Evolutionary conservation across 495 filamentous ascomycete species (phyloP).

Genomic region (Aspergillus coremiiformis): DNA sequence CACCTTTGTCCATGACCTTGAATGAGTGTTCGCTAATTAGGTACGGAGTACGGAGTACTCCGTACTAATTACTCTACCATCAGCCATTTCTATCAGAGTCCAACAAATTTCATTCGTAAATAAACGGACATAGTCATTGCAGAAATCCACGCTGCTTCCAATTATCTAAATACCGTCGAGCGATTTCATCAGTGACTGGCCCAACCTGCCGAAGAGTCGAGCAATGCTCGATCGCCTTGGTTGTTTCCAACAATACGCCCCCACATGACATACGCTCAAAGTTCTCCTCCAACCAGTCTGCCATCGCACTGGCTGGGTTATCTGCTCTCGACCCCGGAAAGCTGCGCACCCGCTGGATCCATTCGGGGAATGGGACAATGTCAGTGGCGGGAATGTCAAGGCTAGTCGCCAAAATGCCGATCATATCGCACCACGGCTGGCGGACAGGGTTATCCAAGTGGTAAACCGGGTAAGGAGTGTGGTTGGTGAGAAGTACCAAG

Average conservation of each 20-base stretch:
- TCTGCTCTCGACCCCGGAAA: constrained; percentile 30
- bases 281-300: constrained; percentile 45
- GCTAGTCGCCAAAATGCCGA: constrained; percentile 31
- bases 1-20: no score
- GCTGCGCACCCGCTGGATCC: constrained; percentile 36
- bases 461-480: constrained; percentile 34
- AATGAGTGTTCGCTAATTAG: no score
- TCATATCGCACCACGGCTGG: constrained; percentile 42
- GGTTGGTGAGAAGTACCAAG: constrained; percentile 23
- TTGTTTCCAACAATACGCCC: not conserved
- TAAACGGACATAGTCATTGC: no score
- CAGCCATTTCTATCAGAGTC: no score
- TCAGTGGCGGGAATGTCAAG: constrained; percentile 29
- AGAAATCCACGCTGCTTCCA: constrained; percentile 7
- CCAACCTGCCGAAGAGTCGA: not conserved
- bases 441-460: constrained; percentile 50
- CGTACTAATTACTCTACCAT: no score
- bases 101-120: no score
- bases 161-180: not conserved
- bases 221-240: not conserved
- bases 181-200: not conserved
- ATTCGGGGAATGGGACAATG: constrained; percentile 40
- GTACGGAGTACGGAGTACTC: no score
- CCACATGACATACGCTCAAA: constrained; percentile 24
- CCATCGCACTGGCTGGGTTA: constrained; percentile 40